Percentiles rank a stretch among this genome's conserved stretches.
Conservation (phyloP, 1,284 basidiomycete species). For the Cryptococcus maquisensis region DNA sequence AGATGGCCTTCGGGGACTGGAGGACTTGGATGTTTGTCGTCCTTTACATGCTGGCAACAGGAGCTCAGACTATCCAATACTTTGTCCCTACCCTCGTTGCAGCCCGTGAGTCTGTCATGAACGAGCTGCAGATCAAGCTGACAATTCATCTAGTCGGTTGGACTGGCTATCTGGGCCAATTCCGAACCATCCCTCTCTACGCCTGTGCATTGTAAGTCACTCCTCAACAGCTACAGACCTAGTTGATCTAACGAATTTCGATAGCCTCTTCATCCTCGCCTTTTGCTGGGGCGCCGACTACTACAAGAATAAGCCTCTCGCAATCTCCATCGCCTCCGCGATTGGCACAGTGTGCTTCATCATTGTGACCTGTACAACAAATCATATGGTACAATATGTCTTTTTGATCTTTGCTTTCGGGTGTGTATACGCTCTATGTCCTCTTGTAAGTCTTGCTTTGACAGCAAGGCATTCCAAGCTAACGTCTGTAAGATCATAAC, state of each 20-base stretch:
- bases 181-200: slow-evolving; percentile 53
- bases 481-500: slow-evolving; percentile 28
- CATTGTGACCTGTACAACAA: slow-evolving; percentile 42
- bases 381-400: slow-evolving; percentile 50
- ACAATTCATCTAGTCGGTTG: slow-evolving; percentile 36
- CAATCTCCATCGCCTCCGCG: slow-evolving; percentile 38
- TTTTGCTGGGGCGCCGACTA: slow-evolving; percentile 51
- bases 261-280: slow-evolving; percentile 41
- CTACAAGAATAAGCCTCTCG: slow-evolving; percentile 46
- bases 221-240: not conserved
- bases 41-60: slow-evolving; percentile 48
- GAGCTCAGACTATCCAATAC: slow-evolving; percentile 52
- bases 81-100: slow-evolving; percentile 50
- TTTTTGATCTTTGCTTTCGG: slow-evolving; percentile 53
- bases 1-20: slow-evolving; percentile 40
- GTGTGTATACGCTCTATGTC: slow-evolving; percentile 50
- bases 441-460: slow-evolving; percentile 31
- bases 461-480: not conserved
- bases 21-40: slow-evolving; percentile 44
- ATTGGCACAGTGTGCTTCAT: slow-evolving; percentile 48
- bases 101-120: slow-evolving; percentile 17
- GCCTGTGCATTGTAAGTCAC: slow-evolving; percentile 31
- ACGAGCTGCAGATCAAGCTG: not conserved
- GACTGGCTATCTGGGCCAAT: slow-evolving; percentile 48
- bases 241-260: not conserved